phyloP scores from a whole-genome alignment of 164 flowering plant genomes.

The Protea cynaroides region DNA sequence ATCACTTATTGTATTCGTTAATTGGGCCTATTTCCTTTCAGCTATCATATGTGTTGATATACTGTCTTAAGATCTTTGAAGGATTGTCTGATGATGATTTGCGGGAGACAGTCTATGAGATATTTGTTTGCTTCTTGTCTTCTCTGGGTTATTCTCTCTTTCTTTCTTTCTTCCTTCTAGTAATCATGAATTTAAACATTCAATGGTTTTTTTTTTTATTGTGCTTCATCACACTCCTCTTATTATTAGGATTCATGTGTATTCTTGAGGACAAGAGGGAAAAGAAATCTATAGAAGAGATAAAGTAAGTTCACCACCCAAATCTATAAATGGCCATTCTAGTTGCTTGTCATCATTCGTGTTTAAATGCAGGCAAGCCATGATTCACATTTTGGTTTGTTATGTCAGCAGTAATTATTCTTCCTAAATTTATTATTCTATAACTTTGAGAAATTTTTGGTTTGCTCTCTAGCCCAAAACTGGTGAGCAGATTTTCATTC shows the following conservation, averaged over 20 bases:
- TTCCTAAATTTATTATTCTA: background rate
- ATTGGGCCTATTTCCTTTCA: slow-evolving; percentile 1
- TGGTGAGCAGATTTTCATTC: background rate
- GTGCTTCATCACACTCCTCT: background rate
- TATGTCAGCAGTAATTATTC: background rate
- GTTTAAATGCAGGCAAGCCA: slow-evolving; percentile 77
- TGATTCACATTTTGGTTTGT: background rate
- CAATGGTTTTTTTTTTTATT: background rate
- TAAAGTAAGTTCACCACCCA: slow-evolving; percentile 27
- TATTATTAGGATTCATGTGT: slow-evolving; percentile 36
- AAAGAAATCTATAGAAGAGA: slow-evolving; percentile 46
- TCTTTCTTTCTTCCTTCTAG: background rate
- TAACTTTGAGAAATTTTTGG: background rate
- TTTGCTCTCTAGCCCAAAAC: no score
- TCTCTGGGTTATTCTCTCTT: no score
- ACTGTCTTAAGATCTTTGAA: no score
- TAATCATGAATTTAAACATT: background rate
- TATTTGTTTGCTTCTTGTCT: no score
- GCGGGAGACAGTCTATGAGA: no score
- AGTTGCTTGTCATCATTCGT: slow-evolving; percentile 46
- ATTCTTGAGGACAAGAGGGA: slow-evolving; percentile 47
- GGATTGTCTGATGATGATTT: no score
- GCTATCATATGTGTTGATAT: slow-evolving; percentile 47
- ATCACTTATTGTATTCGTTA: background rate
- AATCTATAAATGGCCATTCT: slow-evolving; percentile 28